Percentiles rank a stretch among this genome's conserved stretches.
phyloP scores from a whole-genome alignment of 2,329 filamentous ascomycete genomes.

The Aspergillus persii region DNA sequence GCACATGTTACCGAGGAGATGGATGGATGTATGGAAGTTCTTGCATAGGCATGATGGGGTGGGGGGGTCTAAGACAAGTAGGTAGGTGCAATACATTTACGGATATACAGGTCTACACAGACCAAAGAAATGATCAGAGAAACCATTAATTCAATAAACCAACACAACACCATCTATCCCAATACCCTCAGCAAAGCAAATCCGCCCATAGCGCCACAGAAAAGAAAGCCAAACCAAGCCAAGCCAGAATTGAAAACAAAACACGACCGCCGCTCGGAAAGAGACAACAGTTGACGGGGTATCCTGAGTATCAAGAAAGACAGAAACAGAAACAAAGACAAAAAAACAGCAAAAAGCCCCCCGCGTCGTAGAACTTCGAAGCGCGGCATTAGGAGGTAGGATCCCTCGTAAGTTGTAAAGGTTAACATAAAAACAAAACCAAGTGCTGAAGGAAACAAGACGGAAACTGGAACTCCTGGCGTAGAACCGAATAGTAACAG shows the following conservation, averaged over 20 bases:
- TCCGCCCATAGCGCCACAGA: slow-evolving; percentile 9
- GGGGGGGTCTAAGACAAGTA: too few relatives aligned
- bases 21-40: too few relatives aligned
- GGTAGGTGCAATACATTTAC: too few relatives aligned
- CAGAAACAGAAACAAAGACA: slow-evolving; percentile 5
- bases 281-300: slow-evolving; percentile 32
- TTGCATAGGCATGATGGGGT: too few relatives aligned
- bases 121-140: neutral
- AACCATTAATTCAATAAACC: neutral
- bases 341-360: slow-evolving; percentile 12
- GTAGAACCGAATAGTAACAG: slow-evolving; percentile 9
- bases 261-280: slow-evolving; percentile 23
- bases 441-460: neutral
- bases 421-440: neutral
- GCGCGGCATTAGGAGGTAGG: slow-evolving; percentile 9
- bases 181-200: neutral
- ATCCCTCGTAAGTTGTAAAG: neutral
- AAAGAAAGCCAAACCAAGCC: slow-evolving; percentile 7
- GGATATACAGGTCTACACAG: too few relatives aligned
- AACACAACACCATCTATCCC: neutral
- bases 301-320: slow-evolving; percentile 29
- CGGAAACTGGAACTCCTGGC: slow-evolving; percentile 16
- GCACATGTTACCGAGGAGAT: too few relatives aligned
- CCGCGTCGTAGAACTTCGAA: slow-evolving; percentile 16
- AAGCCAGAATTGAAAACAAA: slow-evolving; percentile 13